phyloP scores from a whole-genome alignment of 2,329 filamentous ascomycete species.

The Fusarium subglutinans region DNA sequence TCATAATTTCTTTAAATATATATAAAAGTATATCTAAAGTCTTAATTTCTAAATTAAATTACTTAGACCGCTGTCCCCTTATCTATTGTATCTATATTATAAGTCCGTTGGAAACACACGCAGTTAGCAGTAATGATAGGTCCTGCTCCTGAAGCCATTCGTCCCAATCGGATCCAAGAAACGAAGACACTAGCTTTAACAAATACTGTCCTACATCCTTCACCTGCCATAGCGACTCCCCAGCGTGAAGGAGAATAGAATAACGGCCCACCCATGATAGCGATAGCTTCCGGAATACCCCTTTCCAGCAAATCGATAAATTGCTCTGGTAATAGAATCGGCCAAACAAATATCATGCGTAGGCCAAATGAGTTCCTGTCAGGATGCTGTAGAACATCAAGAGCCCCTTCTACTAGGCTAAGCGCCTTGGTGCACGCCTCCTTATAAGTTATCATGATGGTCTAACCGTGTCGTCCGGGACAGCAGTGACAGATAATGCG shows the following conservation, averaged over 20 bases:
- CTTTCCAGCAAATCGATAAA: background rate
- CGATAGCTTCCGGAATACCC: background rate
- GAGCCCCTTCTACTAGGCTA: background rate
- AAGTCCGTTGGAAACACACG: too few relatives aligned
- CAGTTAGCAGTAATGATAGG: too few relatives aligned
- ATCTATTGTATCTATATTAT: too few relatives aligned
- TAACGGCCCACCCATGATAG: background rate
- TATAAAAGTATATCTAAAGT: too few relatives aligned
- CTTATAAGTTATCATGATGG: too few relatives aligned
- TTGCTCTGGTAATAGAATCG: background rate
- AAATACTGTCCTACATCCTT: background rate
- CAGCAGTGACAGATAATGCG: too few relatives aligned
- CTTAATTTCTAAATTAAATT: too few relatives aligned
- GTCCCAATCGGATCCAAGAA: background rate
- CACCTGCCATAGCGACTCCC: background rate
- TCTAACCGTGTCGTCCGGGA: too few relatives aligned
- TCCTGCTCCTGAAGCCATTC: background rate
- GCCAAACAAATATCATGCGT: background rate
- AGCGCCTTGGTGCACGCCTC: too few relatives aligned
- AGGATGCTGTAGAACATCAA: background rate
- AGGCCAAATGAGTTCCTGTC: background rate
- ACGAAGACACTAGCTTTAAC: background rate
- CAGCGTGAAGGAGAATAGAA: background rate
- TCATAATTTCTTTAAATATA: too few relatives aligned
- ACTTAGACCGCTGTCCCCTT: too few relatives aligned